Base-by-base conservation (phyloP, 2,329 filamentous ascomycete species). In the Truncatella angustata region DNA sequence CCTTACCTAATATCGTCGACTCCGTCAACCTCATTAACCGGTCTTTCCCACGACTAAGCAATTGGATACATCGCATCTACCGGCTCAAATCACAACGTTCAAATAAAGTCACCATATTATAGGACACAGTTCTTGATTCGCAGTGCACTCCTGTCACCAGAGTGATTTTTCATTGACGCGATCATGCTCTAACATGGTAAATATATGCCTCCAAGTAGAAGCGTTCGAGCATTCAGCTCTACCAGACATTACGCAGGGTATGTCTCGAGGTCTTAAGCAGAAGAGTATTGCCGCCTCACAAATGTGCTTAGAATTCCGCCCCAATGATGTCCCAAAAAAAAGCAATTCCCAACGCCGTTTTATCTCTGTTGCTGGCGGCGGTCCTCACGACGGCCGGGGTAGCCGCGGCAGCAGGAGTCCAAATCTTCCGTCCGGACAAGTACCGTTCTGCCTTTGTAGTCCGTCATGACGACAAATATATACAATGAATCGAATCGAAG, bases 271-370 rank as follows among this genome's bases (percentile, higher is more conserved):
- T 28, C 24, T 36, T 36, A 28, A 26, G 40, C 40, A 24, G 21
- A 18, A 35, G 20, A 23, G 44, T 14, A 23, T 37, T 49, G 32
- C 45, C 24, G 34, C 45, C 18, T 11, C 45, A 21, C 16, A 37
- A 23, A 49, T 54, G 54, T 54, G 50, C 42, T 50, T 43, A 43
- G 21, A 50, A 55, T 49, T 47, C 42, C 24, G 28, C 28, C 48
- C 50, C 32, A 37, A 51, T 32, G 49, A 54, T 45, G 32, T 50
- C 48, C 51, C 32, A 49, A 44, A 37, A 53, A 51, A 57, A 37
- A 52, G 46, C 45, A 54, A 57, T 54, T 51, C 56, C 54, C 49
- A 61, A 61, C 59, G 59, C 59, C 59, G 47, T n/a, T n/a, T n/a
- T n/a, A n/a, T n/a, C n/a, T n/a, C n/a, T n/a, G n/a, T n/a, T n/a